Conservation (phyloP, 345 rosid species). For the Physaria fendleri region DNA sequence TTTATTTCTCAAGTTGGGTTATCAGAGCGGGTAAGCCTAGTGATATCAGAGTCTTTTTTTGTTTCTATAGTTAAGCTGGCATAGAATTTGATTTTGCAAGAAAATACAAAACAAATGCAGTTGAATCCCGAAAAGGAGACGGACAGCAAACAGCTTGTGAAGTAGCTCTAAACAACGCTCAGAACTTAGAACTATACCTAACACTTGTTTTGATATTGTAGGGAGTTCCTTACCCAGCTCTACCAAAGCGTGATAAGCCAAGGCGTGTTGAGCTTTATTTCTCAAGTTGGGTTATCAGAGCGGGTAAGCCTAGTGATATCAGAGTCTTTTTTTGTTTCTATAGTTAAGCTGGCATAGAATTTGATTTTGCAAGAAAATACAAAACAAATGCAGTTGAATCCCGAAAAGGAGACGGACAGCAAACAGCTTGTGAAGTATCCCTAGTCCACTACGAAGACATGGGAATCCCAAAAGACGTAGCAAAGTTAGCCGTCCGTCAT, state of each 20-base stretch:
- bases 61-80: neutral
- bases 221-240: conserved; percentile 70
- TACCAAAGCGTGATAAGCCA: conserved; percentile 80
- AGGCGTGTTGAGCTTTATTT: conserved; percentile 90
- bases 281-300: conserved; percentile 90
- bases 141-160: no score
- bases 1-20: conserved; percentile 90
- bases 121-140: no score
- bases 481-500: conserved; percentile 86
- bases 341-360: neutral
- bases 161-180: neutral
- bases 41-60: neutral
- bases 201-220: conserved; percentile 22
- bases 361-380: neutral
- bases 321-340: neutral
- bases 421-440: conserved; percentile 77
- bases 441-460: conserved; percentile 91
- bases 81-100: neutral
- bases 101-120: no score
- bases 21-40: conserved; percentile 69
- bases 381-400: conserved; percentile 62
- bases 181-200: neutral
- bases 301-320: conserved; percentile 47
- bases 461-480: conserved; percentile 99
- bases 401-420: conserved; percentile 79